A percentile compares a stretch with the other conserved stretches of the same genome.
These are phyloP conservation scores for Chlorella sp. DNA, from an alignment of 139 green algal genomes.

Conservation along the genomic window DNA sequence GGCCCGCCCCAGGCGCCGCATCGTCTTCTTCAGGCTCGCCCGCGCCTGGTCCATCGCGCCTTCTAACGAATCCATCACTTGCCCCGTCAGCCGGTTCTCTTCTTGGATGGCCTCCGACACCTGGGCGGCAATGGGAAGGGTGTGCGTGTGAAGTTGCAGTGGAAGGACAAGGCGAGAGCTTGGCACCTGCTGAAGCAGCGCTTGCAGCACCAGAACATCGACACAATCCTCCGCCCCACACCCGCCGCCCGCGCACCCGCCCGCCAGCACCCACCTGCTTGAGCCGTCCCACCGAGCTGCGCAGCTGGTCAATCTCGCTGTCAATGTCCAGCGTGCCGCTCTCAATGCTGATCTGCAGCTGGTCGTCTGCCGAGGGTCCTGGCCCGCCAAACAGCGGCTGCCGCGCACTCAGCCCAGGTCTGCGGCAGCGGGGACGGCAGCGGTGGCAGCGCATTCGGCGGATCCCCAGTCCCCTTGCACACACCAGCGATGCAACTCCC, in stretches of 20 bases:
- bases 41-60: conserved; percentile 47
- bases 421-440: background rate
- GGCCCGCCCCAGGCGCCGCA: conserved; percentile 29
- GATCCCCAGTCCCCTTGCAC: too few species aligned
- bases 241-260: too few species aligned
- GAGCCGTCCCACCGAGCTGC: conserved; percentile 42
- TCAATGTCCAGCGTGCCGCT: conserved; percentile 43
- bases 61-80: conserved; percentile 43
- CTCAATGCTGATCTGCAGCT: conserved; percentile 41
- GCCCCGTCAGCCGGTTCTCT: conserved; percentile 42
- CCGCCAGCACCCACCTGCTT: conserved; percentile 59
- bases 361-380: conserved; percentile 8
- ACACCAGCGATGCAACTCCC: too few species aligned
- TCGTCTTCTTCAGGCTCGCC: conserved; percentile 35
- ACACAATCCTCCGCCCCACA: too few species aligned
- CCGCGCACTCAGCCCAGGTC: conserved; percentile 17
- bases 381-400: conserved; percentile 35
- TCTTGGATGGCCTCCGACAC: conserved; percentile 41
- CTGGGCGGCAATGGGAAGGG: background rate
- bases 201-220: too few species aligned
- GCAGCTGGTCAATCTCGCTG: conserved; percentile 51
- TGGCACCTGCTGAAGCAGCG: too few species aligned
- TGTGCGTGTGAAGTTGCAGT: background rate
- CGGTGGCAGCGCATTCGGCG: background rate
- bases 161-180: too few species aligned